phyloP scores from a whole-genome alignment of 352 stramenopile species.

The Blastocystis sp. region DNA sequence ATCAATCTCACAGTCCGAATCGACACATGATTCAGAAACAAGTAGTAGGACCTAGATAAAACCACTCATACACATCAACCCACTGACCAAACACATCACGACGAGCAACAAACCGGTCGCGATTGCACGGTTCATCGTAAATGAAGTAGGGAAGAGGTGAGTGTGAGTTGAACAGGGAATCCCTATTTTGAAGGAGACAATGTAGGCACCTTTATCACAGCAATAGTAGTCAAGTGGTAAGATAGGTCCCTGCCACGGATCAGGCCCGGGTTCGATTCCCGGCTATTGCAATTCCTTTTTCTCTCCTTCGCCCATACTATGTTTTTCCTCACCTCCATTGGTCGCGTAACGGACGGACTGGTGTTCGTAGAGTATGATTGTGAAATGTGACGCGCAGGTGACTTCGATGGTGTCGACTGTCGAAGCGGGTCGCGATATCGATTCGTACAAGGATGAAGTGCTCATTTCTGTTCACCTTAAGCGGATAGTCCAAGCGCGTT shows the following conservation, averaged over 20 bases:
- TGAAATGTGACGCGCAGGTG: neutral
- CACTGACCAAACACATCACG: no score
- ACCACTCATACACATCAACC: neutral
- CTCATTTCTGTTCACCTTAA: neutral
- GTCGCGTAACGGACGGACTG: slow-evolving; percentile 41
- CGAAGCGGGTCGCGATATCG: slow-evolving; percentile 33
- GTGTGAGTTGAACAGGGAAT: neutral
- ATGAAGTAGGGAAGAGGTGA: neutral
- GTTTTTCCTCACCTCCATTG: slow-evolving; percentile 54
- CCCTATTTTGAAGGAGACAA: no score
- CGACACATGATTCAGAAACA: no score
- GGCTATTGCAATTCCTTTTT: slow-evolving; percentile 32
- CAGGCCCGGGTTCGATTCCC: slow-evolving; percentile 48
- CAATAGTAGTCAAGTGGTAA: slow-evolving; percentile 54
- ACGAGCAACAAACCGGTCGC: no score
- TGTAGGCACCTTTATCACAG: no score
- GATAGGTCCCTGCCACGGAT: slow-evolving; percentile 50
- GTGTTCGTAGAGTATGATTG: neutral
- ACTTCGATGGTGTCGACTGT: slow-evolving; percentile 48
- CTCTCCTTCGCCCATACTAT: neutral
- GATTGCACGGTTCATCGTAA: neutral
- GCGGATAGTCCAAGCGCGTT: slow-evolving; percentile 20
- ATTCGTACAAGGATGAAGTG: slow-evolving; percentile 42
- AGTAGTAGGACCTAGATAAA: neutral
- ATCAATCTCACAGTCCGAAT: no score